phyloP scores from a whole-genome alignment of 164 flowering plant genomes.

The Vitis rotundifolia region DNA sequence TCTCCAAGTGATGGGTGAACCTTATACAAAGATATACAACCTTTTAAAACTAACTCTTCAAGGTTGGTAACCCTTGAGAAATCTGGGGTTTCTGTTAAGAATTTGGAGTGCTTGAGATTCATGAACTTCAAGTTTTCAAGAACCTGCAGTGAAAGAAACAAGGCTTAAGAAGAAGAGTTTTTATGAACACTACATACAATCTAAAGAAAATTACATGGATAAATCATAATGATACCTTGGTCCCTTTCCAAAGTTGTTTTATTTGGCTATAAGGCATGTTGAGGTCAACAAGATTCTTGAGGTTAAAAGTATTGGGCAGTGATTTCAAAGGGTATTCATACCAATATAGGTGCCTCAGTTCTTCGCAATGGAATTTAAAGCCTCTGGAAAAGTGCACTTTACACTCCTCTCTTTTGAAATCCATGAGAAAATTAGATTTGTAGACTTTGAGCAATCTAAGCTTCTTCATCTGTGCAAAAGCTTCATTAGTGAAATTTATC shows the following conservation, averaged over 20 bases:
- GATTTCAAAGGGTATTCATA: background rate
- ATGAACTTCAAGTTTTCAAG: no score
- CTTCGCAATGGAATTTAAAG: background rate
- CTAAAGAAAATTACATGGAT: no score
- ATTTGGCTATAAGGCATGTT: slow-evolving; percentile 17
- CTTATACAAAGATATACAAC: no score
- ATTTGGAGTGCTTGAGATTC: no score
- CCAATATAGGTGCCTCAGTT: slow-evolving; percentile 4
- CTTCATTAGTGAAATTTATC: background rate
- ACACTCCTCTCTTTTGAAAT: background rate
- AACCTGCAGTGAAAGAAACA: no score
- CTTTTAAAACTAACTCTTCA: no score
- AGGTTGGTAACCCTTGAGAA: no score
- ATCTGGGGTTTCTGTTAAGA: no score
- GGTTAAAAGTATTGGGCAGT: slow-evolving; percentile 2
- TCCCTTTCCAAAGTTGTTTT: slow-evolving; percentile 1
- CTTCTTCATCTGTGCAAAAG: background rate
- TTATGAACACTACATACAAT: no score
- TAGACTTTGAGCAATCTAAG: slow-evolving; percentile 5
- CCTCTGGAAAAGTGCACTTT: background rate
- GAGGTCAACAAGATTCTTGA: slow-evolving; percentile 12
- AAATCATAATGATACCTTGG: background rate
- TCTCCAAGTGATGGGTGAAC: no score
- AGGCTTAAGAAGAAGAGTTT: no score
- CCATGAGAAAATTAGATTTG: no score